Conservation (phyloP, 306 rosid genomes). For the Vigna angularis region DNA sequence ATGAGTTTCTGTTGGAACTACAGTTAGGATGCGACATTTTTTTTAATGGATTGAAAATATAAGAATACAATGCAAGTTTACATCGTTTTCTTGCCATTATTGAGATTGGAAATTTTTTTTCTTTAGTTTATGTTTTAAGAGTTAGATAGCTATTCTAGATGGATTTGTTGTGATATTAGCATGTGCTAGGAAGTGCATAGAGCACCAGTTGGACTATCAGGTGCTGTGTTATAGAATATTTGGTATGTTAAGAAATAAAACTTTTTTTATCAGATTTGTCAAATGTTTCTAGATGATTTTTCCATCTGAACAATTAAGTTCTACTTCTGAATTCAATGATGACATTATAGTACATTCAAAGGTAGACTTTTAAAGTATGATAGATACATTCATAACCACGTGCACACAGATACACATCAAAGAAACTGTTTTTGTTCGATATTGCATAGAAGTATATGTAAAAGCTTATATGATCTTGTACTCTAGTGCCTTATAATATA, state of each 20-base stretch:
- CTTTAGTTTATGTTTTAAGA: slow-evolving; percentile 18
- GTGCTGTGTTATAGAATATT: slow-evolving; percentile 32
- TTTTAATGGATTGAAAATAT: slow-evolving; percentile 26
- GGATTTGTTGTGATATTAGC: slow-evolving; percentile 21
- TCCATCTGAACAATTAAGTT: slow-evolving; percentile 9
- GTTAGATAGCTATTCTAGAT: slow-evolving; percentile 10
- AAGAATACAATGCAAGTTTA: background rate
- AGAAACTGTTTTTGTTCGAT: background rate
- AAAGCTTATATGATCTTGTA: background rate
- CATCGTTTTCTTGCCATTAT: background rate
- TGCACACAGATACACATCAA: background rate
- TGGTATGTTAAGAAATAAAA: background rate
- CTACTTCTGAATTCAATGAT: slow-evolving; percentile 18
- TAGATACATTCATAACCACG: background rate
- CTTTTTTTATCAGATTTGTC: slow-evolving; percentile 16
- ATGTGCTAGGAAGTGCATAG: background rate
- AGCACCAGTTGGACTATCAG: background rate
- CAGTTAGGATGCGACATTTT: background rate
- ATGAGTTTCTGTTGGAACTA: slow-evolving; percentile 30
- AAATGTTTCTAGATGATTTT: slow-evolving; percentile 16
- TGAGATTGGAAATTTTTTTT: background rate
- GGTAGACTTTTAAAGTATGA: background rate
- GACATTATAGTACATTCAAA: background rate
- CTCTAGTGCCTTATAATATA: background rate
- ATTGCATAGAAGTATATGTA: slow-evolving; percentile 6